phyloP scores from a whole-genome alignment of 2,329 filamentous ascomycete genomes.

The Cladophialophora yegresii region DNA sequence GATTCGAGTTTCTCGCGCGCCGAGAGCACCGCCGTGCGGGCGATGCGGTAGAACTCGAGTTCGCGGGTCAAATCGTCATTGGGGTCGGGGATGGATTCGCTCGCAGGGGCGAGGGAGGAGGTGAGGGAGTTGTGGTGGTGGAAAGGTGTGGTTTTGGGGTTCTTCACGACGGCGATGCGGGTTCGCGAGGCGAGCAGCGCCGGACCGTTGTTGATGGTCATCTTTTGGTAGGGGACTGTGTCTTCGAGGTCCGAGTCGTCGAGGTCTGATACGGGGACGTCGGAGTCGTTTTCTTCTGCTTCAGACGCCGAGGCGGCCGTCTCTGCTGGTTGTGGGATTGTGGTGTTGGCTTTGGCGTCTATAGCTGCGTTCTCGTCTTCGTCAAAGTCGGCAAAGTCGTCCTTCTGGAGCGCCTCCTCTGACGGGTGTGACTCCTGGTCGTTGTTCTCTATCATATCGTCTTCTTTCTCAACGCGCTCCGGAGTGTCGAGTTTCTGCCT shows the following conservation, averaged over 20 bases:
- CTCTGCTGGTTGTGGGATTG: conserved; percentile 46
- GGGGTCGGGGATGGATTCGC: conserved; percentile 75
- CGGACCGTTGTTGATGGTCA: conserved; percentile 95
- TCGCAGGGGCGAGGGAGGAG: conserved; percentile 54
- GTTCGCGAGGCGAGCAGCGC: conserved; percentile 79
- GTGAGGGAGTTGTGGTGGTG: conserved; percentile 77
- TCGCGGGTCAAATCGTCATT: conserved; percentile 92
- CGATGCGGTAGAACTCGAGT: conserved; percentile 89
- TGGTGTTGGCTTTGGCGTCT: conserved; percentile 22
- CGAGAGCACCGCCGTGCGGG: conserved; percentile 72
- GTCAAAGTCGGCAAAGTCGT: conserved; percentile 23
- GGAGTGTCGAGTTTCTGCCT: conserved; percentile 36
- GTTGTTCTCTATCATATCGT: conserved; percentile 20
- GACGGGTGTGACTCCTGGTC: background rate
- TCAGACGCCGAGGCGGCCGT: conserved; percentile 58
- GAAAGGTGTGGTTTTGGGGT: conserved; percentile 65
- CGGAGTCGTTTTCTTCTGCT: conserved; percentile 76
- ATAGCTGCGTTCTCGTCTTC: conserved; percentile 1
- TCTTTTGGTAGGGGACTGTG: conserved; percentile 82
- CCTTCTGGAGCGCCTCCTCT: background rate
- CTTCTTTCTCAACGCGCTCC: conserved; percentile 6
- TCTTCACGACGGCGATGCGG: conserved; percentile 63
- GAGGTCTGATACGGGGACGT: conserved; percentile 84
- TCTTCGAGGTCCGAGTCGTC: conserved; percentile 82
- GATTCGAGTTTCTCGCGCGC: conserved; percentile 74